Evolutionary conservation across 805 yeast genomes (phyloP).

Genomic region (Groenewaldozyma tartarivorans): DNA sequence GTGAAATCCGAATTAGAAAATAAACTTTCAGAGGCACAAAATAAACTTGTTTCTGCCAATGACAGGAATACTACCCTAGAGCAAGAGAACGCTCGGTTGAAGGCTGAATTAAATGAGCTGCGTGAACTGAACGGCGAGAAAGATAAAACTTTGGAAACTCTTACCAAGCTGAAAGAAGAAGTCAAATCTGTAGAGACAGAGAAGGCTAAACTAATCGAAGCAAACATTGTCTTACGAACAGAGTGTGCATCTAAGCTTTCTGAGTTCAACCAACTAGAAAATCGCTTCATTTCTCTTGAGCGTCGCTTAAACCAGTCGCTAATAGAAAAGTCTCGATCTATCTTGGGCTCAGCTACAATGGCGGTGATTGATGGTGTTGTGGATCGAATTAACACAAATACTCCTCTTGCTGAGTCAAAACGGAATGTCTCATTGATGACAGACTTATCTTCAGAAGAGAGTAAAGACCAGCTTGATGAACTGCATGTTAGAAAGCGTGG

Average conservation of each 20-base stretch:
- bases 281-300: conserved; percentile 22
- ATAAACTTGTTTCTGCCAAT: no score
- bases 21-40: not conserved
- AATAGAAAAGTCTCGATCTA: conserved; percentile 24
- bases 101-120: conserved; percentile 3
- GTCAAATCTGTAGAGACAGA: conserved; percentile 2
- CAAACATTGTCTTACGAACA: conserved; percentile 19
- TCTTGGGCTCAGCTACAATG: conserved; percentile 22
- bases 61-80: no score
- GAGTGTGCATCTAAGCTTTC: conserved; percentile 20
- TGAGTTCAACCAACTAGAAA: conserved; percentile 23
- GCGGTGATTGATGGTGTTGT: conserved; percentile 15
- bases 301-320: conserved; percentile 20
- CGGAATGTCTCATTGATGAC: not conserved
- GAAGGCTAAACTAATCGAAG: conserved; percentile 2
- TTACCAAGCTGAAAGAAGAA: conserved; percentile 3
- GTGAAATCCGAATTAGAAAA: not conserved
- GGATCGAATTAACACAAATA: not conserved
- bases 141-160: no score
- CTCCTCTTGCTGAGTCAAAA: not conserved
- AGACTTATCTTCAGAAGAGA: conserved; percentile 1
- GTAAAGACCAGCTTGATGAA: conserved; percentile 1
- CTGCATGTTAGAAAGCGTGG: conserved; percentile 9
- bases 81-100: no score
- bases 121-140: no score